Evolutionary conservation across 129 eudicot genomes (phyloP).

Genomic region (Saussurea involucrata): DNA sequence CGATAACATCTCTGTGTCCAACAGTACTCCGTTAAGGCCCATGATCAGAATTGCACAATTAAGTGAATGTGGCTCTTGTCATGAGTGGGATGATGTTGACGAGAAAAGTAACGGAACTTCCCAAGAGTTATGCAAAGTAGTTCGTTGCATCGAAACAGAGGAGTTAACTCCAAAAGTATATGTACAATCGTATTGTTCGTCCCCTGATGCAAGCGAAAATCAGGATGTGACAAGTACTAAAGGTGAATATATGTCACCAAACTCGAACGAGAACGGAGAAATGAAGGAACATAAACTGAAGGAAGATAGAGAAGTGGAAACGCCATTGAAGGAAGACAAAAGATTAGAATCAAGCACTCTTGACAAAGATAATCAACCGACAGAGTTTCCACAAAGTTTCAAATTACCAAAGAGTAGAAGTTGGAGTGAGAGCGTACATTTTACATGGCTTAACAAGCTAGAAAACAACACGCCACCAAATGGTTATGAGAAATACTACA

Average conservation of each 20-base stretch:
- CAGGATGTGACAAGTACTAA: constrained; percentile 8
- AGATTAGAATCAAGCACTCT: constrained; percentile 5
- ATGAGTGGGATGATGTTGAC: constrained; percentile 53
- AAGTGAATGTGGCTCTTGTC: constrained; percentile 45
- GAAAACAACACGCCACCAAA: constrained; percentile 37
- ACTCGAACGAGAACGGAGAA: constrained; percentile 2
- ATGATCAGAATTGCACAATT: constrained; percentile 40
- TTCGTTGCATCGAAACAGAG: constrained; percentile 67
- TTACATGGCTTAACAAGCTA: constrained; percentile 30
- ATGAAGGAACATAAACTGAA: background rate
- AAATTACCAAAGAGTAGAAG: constrained; percentile 59
- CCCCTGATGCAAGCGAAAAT: constrained; percentile 28
- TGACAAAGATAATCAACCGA: constrained; percentile 17
- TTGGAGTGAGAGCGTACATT: constrained; percentile 42
- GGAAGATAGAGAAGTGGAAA: no score
- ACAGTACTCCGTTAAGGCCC: constrained; percentile 39
- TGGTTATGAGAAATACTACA: constrained; percentile 41
- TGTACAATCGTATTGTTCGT: constrained; percentile 27
- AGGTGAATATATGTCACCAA: constrained; percentile 13
- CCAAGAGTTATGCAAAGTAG: constrained; percentile 71
- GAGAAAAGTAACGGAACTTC: constrained; percentile 45
- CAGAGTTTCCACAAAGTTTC: constrained; percentile 32
- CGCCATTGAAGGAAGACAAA: constrained; percentile 18
- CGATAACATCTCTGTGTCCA: constrained; percentile 39
- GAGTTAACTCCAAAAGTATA: constrained; percentile 14